phyloP scores from a whole-genome alignment of 345 rosid species.

The Ceriops decandra region DNA sequence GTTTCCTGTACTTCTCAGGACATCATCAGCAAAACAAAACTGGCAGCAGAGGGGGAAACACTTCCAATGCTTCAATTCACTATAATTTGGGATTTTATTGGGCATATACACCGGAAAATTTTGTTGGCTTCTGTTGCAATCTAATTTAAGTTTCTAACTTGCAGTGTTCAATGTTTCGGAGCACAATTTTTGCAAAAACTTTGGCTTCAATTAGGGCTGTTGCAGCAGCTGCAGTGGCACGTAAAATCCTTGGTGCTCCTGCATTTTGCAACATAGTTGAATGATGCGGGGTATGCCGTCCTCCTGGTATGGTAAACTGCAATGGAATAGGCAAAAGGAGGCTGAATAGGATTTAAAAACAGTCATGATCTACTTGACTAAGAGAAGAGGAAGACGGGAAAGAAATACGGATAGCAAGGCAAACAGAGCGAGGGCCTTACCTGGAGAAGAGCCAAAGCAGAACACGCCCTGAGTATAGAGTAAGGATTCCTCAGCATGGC shows the following conservation, averaged over 20 bases:
- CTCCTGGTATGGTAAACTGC: slow-evolving; percentile 44
- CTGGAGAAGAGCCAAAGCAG: slow-evolving; percentile 46
- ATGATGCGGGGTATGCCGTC: slow-evolving; percentile 35
- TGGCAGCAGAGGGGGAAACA: too few species aligned
- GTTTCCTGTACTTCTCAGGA: too few species aligned
- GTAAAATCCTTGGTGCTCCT: slow-evolving; percentile 35
- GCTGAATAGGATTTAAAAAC: not conserved
- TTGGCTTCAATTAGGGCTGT: slow-evolving; percentile 30
- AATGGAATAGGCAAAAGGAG: not conserved
- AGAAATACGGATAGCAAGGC: not conserved
- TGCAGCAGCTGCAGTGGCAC: slow-evolving; percentile 32
- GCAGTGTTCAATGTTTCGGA: slow-evolving; percentile 34
- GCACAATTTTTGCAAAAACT: slow-evolving; percentile 36
- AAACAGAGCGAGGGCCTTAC: slow-evolving; percentile 10
- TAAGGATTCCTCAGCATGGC: slow-evolving; percentile 41
- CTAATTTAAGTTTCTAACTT: slow-evolving; percentile 9
- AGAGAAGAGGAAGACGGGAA: not conserved
- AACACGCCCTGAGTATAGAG: slow-evolving; percentile 29
- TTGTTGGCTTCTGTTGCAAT: not conserved
- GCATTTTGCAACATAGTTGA: slow-evolving; percentile 24
- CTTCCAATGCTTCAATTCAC: too few species aligned
- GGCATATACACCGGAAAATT: too few species aligned
- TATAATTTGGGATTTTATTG: too few species aligned
- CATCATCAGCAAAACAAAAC: too few species aligned
- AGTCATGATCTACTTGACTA: not conserved